Percentiles rank a stretch among this genome's conserved stretches.
These are phyloP conservation scores for Polyplosphaeria fusca DNA, from an alignment of 495 filamentous ascomycete genomes.

Conservation along the genomic window DNA sequence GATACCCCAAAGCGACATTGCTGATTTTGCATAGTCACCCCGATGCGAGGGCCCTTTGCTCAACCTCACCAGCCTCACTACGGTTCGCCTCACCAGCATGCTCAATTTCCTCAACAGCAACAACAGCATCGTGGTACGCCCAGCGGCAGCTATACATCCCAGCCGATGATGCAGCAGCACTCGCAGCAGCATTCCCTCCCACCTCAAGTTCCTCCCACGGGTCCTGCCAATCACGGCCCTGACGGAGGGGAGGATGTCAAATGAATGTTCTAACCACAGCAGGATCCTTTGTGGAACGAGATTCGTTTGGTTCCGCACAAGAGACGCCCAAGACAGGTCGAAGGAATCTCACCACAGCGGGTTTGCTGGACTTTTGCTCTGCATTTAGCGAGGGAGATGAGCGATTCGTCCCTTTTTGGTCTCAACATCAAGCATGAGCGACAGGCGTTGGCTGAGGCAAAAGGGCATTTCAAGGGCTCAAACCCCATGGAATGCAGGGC, in stretches of 20 bases:
- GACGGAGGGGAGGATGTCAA: slow-evolving; percentile 33
- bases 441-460: slow-evolving; percentile 25
- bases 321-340: not conserved
- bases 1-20: not conserved
- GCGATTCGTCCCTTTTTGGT: slow-evolving; percentile 16
- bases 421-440: slow-evolving; percentile 33
- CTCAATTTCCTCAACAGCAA: slow-evolving; percentile 32
- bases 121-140: slow-evolving; percentile 34
- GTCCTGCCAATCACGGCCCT: slow-evolving; percentile 27
- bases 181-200: slow-evolving; percentile 25
- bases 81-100: slow-evolving; percentile 36
- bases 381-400: slow-evolving; percentile 32
- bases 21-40: slow-evolving; percentile 29
- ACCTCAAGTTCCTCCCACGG: slow-evolving; percentile 29
- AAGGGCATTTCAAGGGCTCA: not conserved
- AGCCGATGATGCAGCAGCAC: slow-evolving; percentile 36
- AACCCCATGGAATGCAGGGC: no score
- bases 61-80: slow-evolving; percentile 34
- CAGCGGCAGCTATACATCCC: slow-evolving; percentile 28
- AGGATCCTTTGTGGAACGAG: not conserved
- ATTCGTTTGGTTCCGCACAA: no score
- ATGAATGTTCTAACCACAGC: slow-evolving; percentile 11
- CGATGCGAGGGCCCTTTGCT: slow-evolving; percentile 31
- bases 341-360: not conserved
- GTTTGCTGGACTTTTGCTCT: slow-evolving; percentile 24